Base-by-base conservation (phyloP, 1,284 basidiomycete genomes). In the Ustilago sp. region DNA sequence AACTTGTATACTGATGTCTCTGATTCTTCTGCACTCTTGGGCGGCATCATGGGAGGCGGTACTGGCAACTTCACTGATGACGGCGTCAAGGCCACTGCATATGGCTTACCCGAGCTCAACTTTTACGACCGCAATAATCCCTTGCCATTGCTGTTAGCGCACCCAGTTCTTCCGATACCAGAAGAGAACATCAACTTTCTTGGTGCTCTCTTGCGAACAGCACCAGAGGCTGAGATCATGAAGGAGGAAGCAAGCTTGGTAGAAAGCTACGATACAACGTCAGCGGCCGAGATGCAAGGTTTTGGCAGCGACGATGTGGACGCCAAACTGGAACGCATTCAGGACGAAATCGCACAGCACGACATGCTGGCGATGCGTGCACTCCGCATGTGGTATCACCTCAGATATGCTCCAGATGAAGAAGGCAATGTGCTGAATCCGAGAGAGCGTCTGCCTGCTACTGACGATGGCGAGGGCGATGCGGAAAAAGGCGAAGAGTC, bases 121-220 rank as follows among this genome's bases (percentile, higher is more conserved):
- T 80, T 75, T 63, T 74, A 67, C 57, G 80, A 82, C 38, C 43
- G 65, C 53, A 66, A 72, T 55, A 80, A 65, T 38, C 69, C 57
- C 7, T 58, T 82, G 8, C 79, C 79, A 0, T 45, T 63, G 19
- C 58, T 82, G 6, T 57, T 78, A 6, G 80, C 75, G 1, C 80
- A 82, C 47, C 80, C 80, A 1, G 59, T 76, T 38, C 64, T 77
- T 23, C 76, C 79, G 2, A 80, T 82, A 31, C 55, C 74, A 0
- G 80, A 82, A 52, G 70, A 71, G 34, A 75, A 82, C 39, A 64
- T 82, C 65, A 82, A 80, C 60, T 82, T 78, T 51, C 68, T 82
- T 12, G 80, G 80, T 7, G 77, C 79, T 2, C 68, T 82, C 39
- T 74, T 82, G 47, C 74, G 80, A 17, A 82, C 80, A 9, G 79